Base-by-base conservation (phyloP, 768 basidiomycete species). In the Pholiota microspora region DNA sequence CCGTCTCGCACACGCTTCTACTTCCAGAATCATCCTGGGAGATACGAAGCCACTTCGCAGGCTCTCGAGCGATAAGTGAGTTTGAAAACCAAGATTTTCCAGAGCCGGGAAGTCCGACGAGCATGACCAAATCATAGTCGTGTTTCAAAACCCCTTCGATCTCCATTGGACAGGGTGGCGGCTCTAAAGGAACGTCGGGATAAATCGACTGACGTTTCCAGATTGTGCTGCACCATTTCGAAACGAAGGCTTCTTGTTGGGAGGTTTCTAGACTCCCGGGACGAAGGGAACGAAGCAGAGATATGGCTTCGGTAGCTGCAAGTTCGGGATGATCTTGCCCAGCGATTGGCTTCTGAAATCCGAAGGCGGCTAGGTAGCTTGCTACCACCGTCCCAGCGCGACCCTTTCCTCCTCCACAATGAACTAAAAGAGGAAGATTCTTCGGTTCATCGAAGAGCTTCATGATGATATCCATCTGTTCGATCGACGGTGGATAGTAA, bases 331-430 rank as follows among this genome's bases (percentile, higher is more conserved):
- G 76, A 6, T 69, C 70, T 58, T 73, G 74, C 24, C 63, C 45
- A n/a, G 62, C 58, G n/a, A 64, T 60, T n/a, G 78, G 77, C 29
- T 66, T 69, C 12, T 65, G 64, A 65, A 83, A 84, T 1, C 84
- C 82, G 61, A 74, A 82, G 0, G 82, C 82, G 24, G 75, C 75
- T 45, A 86, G 69, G 58, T 82, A 84, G 57, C 83, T 83, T 0
- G 83, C 84, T 4, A 79, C 77, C 0, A 85, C 80, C 1, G 81
- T 84, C 13, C 84, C 84, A 21, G 83, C 82, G 8, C 83, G 75
- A 0, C 84, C 84, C 57, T 83, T 84, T 2, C 84, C 84, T 5
- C 82, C 84, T 3, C 81, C 83, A 60, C 84, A 85, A 56, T 85
- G 83, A 2, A 85, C 69, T 12, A 85, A 67, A 7, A 83, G 58